Evolutionary conservation across 768 basidiomycete species (phyloP).

Genomic region (Podaxis sp.): DNA sequence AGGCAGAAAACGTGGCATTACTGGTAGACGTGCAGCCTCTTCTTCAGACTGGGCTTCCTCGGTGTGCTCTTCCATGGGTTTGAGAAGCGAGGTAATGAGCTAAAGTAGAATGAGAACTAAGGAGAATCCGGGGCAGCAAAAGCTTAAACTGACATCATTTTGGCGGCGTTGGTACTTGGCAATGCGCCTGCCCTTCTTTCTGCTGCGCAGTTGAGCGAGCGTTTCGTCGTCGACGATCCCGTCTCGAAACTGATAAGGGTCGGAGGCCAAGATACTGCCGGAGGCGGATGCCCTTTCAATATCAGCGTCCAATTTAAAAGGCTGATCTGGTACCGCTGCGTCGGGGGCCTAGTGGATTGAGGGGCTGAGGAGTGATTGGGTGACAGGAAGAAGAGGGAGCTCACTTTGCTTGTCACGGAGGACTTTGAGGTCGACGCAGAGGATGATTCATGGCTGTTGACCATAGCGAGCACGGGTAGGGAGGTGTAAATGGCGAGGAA

Average conservation of each 20-base stretch:
- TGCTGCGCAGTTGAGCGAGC: slow-evolving; percentile 59
- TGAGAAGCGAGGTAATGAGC: slow-evolving; percentile 86
- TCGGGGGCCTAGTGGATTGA: slow-evolving; percentile 40
- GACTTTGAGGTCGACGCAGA: slow-evolving; percentile 29
- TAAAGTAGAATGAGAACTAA: slow-evolving; percentile 29
- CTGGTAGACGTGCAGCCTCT: slow-evolving; percentile 64
- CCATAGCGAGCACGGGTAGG: slow-evolving; percentile 32
- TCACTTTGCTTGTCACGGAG: slow-evolving; percentile 27
- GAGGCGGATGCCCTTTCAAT: slow-evolving; percentile 42
- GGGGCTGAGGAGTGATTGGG: slow-evolving; percentile 11
- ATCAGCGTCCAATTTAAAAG: slow-evolving; percentile 39
- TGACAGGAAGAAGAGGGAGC: slow-evolving; percentile 19
- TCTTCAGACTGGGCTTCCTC: slow-evolving; percentile 75
- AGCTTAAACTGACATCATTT: slow-evolving; percentile 56
- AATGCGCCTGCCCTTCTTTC: slow-evolving; percentile 59
- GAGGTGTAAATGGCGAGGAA: slow-evolving; percentile 26
- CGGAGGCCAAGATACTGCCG: slow-evolving; percentile 35
- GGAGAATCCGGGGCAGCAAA: slow-evolving; percentile 2
- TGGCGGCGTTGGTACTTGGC: slow-evolving; percentile 70
- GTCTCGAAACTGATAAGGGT: slow-evolving; percentile 68
- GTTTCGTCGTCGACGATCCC: slow-evolving; percentile 63
- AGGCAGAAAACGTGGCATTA: slow-evolving; percentile 25
- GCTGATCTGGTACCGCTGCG: slow-evolving; percentile 48
- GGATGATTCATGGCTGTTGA: slow-evolving; percentile 27
- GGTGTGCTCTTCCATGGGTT: slow-evolving; percentile 88